Conservation (phyloP, 1,284 basidiomycete genomes). For the Rhodofomes roseus region DNA sequence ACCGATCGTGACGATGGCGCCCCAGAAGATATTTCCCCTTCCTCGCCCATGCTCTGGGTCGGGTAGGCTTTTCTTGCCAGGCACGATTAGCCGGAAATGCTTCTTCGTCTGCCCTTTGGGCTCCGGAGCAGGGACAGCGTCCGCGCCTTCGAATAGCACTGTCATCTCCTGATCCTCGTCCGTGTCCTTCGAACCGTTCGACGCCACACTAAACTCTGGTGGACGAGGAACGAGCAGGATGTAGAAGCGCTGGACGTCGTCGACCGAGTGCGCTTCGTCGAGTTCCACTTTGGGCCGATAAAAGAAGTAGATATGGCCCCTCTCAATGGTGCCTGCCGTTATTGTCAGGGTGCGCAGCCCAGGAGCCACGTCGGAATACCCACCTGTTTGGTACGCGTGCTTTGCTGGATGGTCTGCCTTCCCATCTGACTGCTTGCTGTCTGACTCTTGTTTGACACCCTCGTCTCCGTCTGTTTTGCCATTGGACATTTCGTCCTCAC, state of each 20-base stretch:
- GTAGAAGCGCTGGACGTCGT: conserved; percentile 60
- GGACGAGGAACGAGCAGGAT: conserved; percentile 58
- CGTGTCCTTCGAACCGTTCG: conserved; percentile 20
- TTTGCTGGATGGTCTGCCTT: conserved; percentile 8
- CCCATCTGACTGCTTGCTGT: neutral
- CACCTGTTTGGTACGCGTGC: conserved; percentile 22
- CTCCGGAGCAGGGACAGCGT: conserved; percentile 44
- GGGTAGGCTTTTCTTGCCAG: conserved; percentile 64
- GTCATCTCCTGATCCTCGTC: conserved; percentile 35
- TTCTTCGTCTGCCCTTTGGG: conserved; percentile 35
- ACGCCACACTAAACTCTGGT: conserved; percentile 34
- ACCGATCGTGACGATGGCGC: conserved; percentile 46
- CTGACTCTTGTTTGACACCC: neutral
- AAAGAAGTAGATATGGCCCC: conserved; percentile 67
- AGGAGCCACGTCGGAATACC: conserved; percentile 1
- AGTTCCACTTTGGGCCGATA: conserved; percentile 61
- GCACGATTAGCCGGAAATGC: conserved; percentile 49
- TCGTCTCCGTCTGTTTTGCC: conserved; percentile 6
- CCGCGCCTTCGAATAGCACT: conserved; percentile 39
- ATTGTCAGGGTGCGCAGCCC: neutral
- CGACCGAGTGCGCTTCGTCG: conserved; percentile 50
- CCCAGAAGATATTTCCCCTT: conserved; percentile 55
- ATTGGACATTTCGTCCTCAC: conserved; percentile 2
- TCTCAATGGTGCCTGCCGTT: conserved; percentile 45
- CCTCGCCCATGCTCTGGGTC: conserved; percentile 41